A percentile compares a stretch with the other conserved stretches of the same genome.
phyloP scores from a whole-genome alignment of 208 protist species.

The Acanthamoeba royreba region DNA sequence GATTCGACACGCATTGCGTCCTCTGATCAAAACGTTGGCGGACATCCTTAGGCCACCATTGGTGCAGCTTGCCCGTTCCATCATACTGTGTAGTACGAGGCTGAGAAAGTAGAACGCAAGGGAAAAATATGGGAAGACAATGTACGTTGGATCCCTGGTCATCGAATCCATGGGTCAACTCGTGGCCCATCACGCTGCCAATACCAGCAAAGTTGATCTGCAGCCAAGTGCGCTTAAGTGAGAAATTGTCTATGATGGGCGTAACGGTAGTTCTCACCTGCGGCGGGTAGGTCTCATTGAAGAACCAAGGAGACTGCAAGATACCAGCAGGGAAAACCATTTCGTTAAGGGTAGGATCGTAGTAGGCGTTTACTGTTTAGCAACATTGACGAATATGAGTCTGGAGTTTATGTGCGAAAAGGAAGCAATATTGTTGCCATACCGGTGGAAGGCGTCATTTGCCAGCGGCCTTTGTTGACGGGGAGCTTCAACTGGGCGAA shows the following conservation, averaged over 20 bases:
- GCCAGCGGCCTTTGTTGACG: conserved; percentile 20
- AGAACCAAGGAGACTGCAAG: conserved; percentile 7
- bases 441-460: background rate
- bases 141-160: background rate
- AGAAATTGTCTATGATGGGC: background rate
- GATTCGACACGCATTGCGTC: conserved; percentile 15
- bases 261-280: background rate
- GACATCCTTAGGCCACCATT: background rate
- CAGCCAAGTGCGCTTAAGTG: background rate
- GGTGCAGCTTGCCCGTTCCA: background rate
- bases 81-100: background rate
- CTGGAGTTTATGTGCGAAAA: too few species aligned
- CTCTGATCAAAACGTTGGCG: background rate
- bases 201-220: conserved; percentile 35
- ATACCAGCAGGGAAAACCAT: conserved; percentile 50
- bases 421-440: too few species aligned
- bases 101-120: background rate
- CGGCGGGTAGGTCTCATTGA: background rate
- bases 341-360: conserved; percentile 1
- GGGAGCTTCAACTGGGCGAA: background rate
- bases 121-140: background rate
- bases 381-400: too few species aligned
- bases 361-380: conserved; percentile 55
- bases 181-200: conserved; percentile 44
- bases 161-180: conserved; percentile 44